Conservation (phyloP, 139 green algal species). For the Astrephomene gubernaculifera region DNA sequence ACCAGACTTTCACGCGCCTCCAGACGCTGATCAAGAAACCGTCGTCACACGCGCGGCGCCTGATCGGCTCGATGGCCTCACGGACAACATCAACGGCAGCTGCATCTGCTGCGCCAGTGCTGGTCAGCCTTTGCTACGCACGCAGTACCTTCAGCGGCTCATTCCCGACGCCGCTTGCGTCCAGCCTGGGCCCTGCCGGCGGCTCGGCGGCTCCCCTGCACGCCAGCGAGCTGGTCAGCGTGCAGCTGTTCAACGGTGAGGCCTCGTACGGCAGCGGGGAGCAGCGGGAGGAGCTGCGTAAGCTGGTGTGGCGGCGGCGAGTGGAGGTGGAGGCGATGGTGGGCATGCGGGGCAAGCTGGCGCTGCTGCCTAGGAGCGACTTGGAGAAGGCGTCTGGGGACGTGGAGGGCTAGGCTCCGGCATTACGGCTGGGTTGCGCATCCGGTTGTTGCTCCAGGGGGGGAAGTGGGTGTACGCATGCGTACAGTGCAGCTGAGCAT, state of each 20-base stretch:
- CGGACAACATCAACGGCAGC: background rate
- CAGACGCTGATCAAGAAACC: no score
- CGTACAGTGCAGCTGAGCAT: no score
- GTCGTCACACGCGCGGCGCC: no score
- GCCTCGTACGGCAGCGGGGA: constrained; percentile 29
- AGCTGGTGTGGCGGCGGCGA: constrained; percentile 38
- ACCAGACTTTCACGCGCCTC: no score
- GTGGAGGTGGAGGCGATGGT: constrained; percentile 57
- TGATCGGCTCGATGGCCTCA: background rate
- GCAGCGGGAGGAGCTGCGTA: constrained; percentile 25
- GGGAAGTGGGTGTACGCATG: no score
- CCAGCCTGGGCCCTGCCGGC: background rate
- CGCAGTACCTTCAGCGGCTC: background rate
- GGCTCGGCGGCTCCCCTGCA: background rate
- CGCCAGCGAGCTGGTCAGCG: constrained; percentile 25
- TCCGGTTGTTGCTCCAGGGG: no score
- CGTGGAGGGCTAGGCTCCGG: no score
- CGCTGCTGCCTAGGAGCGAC: constrained; percentile 51
- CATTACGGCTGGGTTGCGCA: no score
- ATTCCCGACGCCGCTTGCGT: background rate
- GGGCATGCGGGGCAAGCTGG: constrained; percentile 50
- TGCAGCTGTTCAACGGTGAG: constrained; percentile 61
- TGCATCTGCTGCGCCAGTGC: background rate
- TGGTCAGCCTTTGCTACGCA: constrained; percentile 13
- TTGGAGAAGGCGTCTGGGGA: constrained; percentile 57